phyloP scores from a whole-genome alignment of 2,329 filamentous ascomycete species.

The Ophiostoma sp. region DNA sequence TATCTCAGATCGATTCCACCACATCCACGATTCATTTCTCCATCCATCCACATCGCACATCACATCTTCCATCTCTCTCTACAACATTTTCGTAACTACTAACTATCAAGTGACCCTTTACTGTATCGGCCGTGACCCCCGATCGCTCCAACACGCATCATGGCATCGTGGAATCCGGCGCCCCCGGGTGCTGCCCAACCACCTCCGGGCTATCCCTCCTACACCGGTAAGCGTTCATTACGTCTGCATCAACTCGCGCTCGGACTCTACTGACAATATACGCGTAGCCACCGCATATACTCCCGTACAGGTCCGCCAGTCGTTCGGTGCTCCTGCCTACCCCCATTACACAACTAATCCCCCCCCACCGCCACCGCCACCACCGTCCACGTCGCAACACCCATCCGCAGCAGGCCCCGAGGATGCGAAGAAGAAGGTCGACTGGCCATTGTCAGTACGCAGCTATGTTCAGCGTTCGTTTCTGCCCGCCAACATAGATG shows the following conservation, averaged over 20 bases:
- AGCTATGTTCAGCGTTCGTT: constrained; percentile 88
- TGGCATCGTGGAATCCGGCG: constrained; percentile 25
- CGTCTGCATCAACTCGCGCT: background rate
- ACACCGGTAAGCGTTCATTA: constrained; percentile 22
- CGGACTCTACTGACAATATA: background rate
- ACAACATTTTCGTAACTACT: constrained; percentile 28
- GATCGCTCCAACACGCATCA: constrained; percentile 11
- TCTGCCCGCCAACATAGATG: constrained; percentile 62
- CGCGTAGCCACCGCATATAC: constrained; percentile 39
- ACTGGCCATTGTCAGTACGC: constrained; percentile 78
- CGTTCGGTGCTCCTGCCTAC: constrained; percentile 31
- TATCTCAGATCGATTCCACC: no score
- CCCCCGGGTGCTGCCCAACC: constrained; percentile 30
- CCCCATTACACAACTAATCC: constrained; percentile 25
- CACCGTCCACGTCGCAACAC: constrained; percentile 8
- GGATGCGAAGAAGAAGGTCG: constrained; percentile 52
- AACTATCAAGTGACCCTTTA: constrained; percentile 21
- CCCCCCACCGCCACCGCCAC: constrained; percentile 26
- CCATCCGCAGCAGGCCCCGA: constrained; percentile 14
- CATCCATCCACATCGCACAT: background rate
- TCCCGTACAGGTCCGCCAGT: constrained; percentile 40
- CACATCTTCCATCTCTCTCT: background rate
- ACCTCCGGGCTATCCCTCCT: constrained; percentile 23
- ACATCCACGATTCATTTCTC: no score
- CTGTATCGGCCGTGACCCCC: background rate